These are phyloP conservation scores for Nitzschia sp. DNA, from an alignment of 108 stramenopile genomes.

Conservation along the genomic window DNA sequence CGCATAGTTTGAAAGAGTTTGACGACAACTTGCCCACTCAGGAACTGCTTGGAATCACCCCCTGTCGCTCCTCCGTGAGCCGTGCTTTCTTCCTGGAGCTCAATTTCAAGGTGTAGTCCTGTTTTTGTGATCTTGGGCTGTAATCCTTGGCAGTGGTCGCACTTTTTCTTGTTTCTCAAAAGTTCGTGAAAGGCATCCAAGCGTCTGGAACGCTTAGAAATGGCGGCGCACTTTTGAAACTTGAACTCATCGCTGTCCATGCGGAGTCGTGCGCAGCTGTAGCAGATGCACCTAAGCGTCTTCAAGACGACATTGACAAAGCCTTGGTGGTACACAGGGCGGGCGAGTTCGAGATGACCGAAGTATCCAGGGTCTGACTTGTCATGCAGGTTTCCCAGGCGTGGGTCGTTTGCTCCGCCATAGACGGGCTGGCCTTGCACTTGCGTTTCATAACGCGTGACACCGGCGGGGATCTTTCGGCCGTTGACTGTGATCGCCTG, in stretches of 20 bases:
- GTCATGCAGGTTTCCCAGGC: slow-evolving; percentile 90
- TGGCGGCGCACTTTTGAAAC: slow-evolving; percentile 58
- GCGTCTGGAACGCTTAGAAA: slow-evolving; percentile 68
- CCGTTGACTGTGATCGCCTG: slow-evolving; percentile 92
- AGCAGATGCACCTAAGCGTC: slow-evolving; percentile 94
- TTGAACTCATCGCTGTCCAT: slow-evolving; percentile 85
- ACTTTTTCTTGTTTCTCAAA: slow-evolving; percentile 85
- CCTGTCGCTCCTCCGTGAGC: slow-evolving; percentile 37
- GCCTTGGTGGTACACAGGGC: slow-evolving; percentile 97
- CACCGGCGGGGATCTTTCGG: slow-evolving; percentile 89
- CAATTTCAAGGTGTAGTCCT: slow-evolving; percentile 86
- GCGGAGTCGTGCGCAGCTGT: slow-evolving; percentile 85
- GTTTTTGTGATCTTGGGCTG: slow-evolving; percentile 87
- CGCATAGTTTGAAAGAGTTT: slow-evolving; percentile 92
- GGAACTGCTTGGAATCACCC: slow-evolving; percentile 90
- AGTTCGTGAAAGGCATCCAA: slow-evolving; percentile 85
- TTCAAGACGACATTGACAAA: slow-evolving; percentile 89
- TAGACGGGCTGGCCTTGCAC: slow-evolving; percentile 94
- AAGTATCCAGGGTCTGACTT: slow-evolving; percentile 98
- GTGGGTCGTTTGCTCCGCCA: slow-evolving; percentile 97
- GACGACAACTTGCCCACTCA: slow-evolving; percentile 84
- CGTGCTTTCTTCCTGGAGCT: slow-evolving; percentile 79
- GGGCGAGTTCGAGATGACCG: slow-evolving; percentile 96
- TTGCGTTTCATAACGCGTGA: slow-evolving; percentile 88
- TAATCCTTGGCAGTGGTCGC: slow-evolving; percentile 84